Conservation (phyloP, 1,139 yeast genomes). For the Yamadazyma membranifaciens region DNA sequence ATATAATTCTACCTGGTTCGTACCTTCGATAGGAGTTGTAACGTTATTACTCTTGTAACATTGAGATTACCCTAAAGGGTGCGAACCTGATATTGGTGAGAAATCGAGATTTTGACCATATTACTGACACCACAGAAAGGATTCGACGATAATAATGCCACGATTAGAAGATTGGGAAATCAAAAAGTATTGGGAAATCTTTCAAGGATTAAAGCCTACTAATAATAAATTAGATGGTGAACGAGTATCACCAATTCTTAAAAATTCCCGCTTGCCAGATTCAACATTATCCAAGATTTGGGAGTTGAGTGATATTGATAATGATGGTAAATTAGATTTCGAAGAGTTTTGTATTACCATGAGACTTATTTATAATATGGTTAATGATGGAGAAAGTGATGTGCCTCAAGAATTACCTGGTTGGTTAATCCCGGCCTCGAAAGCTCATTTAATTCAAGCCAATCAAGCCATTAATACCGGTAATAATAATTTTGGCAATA, state of each 20-base stretch:
- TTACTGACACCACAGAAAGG: too few species aligned
- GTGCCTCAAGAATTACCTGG: slow-evolving; percentile 77
- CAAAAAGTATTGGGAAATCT: slow-evolving; percentile 95
- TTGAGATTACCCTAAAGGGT: too few species aligned
- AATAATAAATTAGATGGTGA: slow-evolving; percentile 80
- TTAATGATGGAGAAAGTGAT: slow-evolving; percentile 64
- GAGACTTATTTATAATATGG: slow-evolving; percentile 89
- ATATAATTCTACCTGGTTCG: too few species aligned
- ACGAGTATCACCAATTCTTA: slow-evolving; percentile 80
- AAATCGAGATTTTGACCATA: too few species aligned
- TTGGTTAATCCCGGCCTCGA: slow-evolving; percentile 91
- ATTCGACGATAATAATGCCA: slow-evolving; percentile 33
- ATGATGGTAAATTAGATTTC: slow-evolving; percentile 87
- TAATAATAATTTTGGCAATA: slow-evolving; percentile 21
- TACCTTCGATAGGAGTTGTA: too few species aligned
- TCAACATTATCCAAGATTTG: slow-evolving; percentile 77
- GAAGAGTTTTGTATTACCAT: slow-evolving; percentile 97
- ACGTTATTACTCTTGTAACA: too few species aligned
- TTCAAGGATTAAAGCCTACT: slow-evolving; percentile 81
- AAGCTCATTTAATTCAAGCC: slow-evolving; percentile 80
- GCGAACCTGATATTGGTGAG: too few species aligned
- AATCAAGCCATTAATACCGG: slow-evolving; percentile 58
- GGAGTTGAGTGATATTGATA: slow-evolving; percentile 92
- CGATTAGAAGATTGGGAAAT: slow-evolving; percentile 92
- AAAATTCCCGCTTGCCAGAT: slow-evolving; percentile 81